Evolutionary conservation across 805 yeast genomes (phyloP), one percentile per base, ranked within the genome.

Genomic region (Wickerhamomyces ciferrii): DNA sequence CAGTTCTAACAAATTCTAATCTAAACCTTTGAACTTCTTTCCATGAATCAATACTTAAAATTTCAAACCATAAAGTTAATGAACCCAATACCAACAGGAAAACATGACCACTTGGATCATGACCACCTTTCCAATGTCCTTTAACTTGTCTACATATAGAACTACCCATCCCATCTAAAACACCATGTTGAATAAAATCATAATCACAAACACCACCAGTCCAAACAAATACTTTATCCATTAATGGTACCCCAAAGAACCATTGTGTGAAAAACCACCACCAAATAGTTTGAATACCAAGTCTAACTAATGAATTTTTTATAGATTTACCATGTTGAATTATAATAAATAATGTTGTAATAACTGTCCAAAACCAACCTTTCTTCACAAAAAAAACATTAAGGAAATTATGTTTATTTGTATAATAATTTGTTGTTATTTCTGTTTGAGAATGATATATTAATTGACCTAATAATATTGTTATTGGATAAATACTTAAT

Each of bases 41-140:
- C 36, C 51, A 68, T 65, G 71, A 55, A 38, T 45, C 61, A 55
- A 63, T 41, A 49, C 78, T 81, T 20, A 71, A 48, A 8, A 79
- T 60, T 60, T 91, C 97, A 46, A 80, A 79, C 58, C 86, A 70
- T 52, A 92, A 58, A 47, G 85, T 76, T 46, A 84, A 60, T 27
- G 84, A 76, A 9, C 87, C 73, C 48, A 84, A 85, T 5, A 84
- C 75, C 40, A 92, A 68, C 38, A 94, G 62, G 56, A 91, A 94
- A 1, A 88, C 84, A 61, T 94, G 99, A 0, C 99, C 99, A 50
- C 92, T 84, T 5, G 98, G 96, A 67, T 94, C 99, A 60, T 89
- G 96, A 0, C 99, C 99, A 0, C 96, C 89, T 8, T 53, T 50
- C 94, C 92, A 86, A 15, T 56, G 48, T 0, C 98, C 84, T 43